phyloP scores from a whole-genome alignment of 2,329 filamentous ascomycete genomes.

The Microdochium nivale region DNA sequence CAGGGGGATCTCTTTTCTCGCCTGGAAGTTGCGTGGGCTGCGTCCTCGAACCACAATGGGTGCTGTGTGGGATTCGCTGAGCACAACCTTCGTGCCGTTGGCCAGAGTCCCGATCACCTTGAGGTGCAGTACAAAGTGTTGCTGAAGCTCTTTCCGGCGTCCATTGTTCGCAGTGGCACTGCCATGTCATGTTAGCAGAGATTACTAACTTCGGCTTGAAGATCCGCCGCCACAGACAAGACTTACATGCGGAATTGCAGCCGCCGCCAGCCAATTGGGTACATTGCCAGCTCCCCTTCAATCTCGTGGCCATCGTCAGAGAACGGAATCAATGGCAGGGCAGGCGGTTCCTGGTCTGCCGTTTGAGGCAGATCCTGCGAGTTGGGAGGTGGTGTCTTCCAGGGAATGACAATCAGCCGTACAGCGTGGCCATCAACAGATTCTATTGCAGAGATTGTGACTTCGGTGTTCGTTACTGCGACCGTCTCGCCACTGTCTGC shows the following conservation, averaged over 20 bases:
- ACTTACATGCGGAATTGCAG: conserved; percentile 78
- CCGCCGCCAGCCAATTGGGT: conserved; percentile 89
- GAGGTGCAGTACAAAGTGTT: conserved; percentile 86
- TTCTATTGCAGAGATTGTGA: conserved; percentile 85
- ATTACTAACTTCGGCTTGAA: conserved; percentile 1
- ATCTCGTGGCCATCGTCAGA: conserved; percentile 48
- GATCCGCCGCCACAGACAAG: neutral
- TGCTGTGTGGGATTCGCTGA: conserved; percentile 78
- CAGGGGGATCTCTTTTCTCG: conserved; percentile 84
- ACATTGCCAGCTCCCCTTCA: conserved; percentile 79
- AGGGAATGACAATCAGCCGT: conserved; percentile 92
- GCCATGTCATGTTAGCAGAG: conserved; percentile 8
- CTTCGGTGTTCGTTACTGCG: conserved; percentile 72
- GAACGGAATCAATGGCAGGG: conserved; percentile 65
- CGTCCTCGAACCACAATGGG: conserved; percentile 90
- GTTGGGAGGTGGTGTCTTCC: conserved; percentile 88
- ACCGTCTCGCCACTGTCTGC: conserved; percentile 79
- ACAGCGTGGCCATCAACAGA: conserved; percentile 89
- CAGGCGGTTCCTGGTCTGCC: conserved; percentile 75
- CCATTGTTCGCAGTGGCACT: conserved; percentile 95
- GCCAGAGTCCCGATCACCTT: conserved; percentile 78
- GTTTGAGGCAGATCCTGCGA: conserved; percentile 56
- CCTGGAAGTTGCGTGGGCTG: conserved; percentile 91
- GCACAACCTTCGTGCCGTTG: conserved; percentile 71
- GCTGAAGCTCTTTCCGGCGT: conserved; percentile 85